Evolutionary conservation across 2,329 filamentous ascomycete genomes (phyloP).

Genomic region (Bipolaris oryzae): DNA sequence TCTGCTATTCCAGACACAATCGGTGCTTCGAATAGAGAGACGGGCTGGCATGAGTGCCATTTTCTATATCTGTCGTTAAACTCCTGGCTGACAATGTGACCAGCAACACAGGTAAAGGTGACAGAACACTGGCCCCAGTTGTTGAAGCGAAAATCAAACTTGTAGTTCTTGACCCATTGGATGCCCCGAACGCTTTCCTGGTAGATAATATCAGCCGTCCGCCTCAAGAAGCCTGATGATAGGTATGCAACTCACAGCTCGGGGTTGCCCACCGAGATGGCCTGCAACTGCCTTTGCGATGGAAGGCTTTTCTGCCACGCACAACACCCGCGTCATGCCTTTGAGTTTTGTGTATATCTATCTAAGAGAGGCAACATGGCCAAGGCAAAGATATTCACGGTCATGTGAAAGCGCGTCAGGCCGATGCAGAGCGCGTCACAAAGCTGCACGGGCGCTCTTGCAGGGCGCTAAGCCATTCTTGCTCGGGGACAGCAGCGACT

Average conservation of each 20-base stretch:
- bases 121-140: conserved; percentile 82
- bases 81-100: conserved; percentile 82
- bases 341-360: conserved; percentile 3
- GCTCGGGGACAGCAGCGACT: conserved; percentile 22
- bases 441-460: conserved; percentile 18
- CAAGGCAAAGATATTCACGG: conserved; percentile 2
- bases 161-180: conserved; percentile 90
- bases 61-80: conserved; percentile 76
- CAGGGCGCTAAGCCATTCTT: conserved; percentile 13
- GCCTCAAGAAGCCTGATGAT: neutral
- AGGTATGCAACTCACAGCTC: conserved; percentile 61
- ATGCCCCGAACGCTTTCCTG: conserved; percentile 71
- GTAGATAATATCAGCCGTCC: conserved; percentile 16
- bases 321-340: conserved; percentile 65
- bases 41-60: conserved; percentile 82
- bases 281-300: conserved; percentile 93
- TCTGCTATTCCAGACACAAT: conserved; percentile 71
- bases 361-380: conserved; percentile 8
- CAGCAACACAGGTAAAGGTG: conserved; percentile 91
- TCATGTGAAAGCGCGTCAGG: conserved; percentile 48
- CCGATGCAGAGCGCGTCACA: conserved; percentile 26
- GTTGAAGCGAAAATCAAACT: conserved; percentile 87
- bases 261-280: conserved; percentile 81
- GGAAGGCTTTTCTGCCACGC: conserved; percentile 87
- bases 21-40: conserved; percentile 79